These are phyloP conservation scores for Podospora fimiseda DNA, from an alignment of 495 filamentous ascomycete species.

Conservation along the genomic window DNA sequence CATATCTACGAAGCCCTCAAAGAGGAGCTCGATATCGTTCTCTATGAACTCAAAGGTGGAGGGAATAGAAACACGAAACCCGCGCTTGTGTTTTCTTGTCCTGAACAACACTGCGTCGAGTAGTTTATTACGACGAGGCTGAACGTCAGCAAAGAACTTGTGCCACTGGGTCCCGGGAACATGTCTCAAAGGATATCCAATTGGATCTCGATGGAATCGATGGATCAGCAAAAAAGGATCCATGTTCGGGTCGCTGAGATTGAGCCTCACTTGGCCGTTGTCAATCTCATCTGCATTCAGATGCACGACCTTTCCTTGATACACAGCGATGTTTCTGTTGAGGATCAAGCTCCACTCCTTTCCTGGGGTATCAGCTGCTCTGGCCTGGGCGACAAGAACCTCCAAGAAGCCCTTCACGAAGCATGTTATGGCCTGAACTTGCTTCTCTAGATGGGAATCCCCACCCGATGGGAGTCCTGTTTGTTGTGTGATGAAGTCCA, in stretches of 20 bases:
- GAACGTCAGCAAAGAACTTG: conserved; percentile 15
- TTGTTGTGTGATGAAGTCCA: conserved; percentile 3
- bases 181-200: conserved; percentile 8
- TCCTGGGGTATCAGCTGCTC: conserved; percentile 7
- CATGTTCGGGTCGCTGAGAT: neutral
- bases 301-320: conserved; percentile 6
- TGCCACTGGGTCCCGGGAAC: conserved; percentile 16
- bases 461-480: conserved; percentile 10
- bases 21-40: neutral
- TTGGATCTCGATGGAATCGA: conserved; percentile 8
- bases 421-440: conserved; percentile 8
- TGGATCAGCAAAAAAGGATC: neutral
- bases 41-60: conserved; percentile 5
- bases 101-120: conserved; percentile 4
- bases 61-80: conserved; percentile 4
- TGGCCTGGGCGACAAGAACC: conserved; percentile 6
- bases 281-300: conserved; percentile 1
- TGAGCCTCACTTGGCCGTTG: neutral
- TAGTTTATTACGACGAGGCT: neutral
- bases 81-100: neutral
- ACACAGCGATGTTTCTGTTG: conserved; percentile 5
- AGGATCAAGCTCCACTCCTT: conserved; percentile 9
- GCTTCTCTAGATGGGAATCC: conserved; percentile 7
- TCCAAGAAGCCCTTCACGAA: conserved; percentile 4
- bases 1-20: conserved; percentile 3